These are phyloP conservation scores for Cryptosporidium canis DNA, from an alignment of 169 alveolate genomes.

Conservation along the genomic window DNA sequence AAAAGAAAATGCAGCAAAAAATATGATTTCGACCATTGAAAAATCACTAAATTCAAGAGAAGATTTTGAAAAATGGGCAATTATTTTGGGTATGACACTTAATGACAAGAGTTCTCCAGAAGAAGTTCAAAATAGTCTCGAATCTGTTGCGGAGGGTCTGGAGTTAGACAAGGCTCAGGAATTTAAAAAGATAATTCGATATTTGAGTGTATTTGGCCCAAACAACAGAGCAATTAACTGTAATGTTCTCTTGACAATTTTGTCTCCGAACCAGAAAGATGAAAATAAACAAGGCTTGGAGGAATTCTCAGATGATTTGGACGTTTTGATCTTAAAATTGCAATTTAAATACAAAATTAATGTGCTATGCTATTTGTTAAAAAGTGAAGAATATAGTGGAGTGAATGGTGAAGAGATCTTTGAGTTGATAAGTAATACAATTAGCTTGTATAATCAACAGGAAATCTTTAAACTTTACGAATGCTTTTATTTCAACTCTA, in stretches of 20 bases:
- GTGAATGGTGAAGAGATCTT: background rate
- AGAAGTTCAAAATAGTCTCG: background rate
- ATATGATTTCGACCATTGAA: background rate
- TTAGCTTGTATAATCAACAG: background rate
- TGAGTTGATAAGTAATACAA: background rate
- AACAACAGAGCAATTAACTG: background rate
- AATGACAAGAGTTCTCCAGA: background rate
- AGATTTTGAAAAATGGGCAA: background rate
- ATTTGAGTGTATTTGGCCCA: background rate
- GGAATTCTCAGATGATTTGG: background rate
- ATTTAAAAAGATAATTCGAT: background rate
- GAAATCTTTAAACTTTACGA: background rate
- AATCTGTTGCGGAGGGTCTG: background rate
- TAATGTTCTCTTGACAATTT: background rate
- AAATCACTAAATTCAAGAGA: background rate
- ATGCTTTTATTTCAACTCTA: background rate
- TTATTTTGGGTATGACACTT: background rate
- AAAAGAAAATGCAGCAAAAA: background rate
- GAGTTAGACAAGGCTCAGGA: background rate
- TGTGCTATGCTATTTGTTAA: background rate
- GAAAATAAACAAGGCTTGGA: background rate
- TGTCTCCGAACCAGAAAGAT: background rate
- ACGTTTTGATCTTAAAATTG: background rate
- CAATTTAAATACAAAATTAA: constrained; percentile 16
- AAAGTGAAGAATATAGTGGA: background rate